Evolutionary conservation across 257 asterid species (phyloP).

Genomic region (Fraxinus anomala): DNA sequence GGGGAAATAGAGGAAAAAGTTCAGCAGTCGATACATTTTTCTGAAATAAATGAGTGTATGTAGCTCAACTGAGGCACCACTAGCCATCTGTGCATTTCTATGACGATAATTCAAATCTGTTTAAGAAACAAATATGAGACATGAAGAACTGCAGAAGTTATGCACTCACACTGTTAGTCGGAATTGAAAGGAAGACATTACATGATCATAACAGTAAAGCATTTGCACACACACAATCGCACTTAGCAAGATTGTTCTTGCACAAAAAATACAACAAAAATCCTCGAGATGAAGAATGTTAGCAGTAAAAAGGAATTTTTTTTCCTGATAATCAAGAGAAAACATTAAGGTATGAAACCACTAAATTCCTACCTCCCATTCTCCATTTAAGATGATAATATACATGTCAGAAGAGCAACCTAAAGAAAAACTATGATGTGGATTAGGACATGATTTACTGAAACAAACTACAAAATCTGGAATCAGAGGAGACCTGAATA

Average conservation of each 20-base stretch:
- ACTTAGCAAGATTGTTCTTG: too few relatives aligned
- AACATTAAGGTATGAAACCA: background rate
- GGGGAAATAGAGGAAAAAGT: background rate
- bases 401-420: background rate
- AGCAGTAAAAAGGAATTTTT: too few relatives aligned
- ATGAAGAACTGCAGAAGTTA: background rate
- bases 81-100: conserved; percentile 97
- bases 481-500: background rate
- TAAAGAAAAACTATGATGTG: background rate
- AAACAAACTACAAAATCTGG: background rate
- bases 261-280: too few relatives aligned
- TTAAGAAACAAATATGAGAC: conserved; percentile 21
- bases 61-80: conserved; percentile 96
- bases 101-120: conserved; percentile 95
- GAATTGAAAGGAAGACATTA: background rate
- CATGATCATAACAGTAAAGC: background rate
- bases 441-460: background rate
- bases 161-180: background rate
- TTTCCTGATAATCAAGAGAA: background rate
- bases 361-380: background rate
- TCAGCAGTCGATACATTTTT: conserved; percentile 56
- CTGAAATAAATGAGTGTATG: conserved; percentile 89
- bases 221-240: too few relatives aligned
- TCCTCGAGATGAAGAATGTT: too few relatives aligned
- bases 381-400: background rate